A percentile compares a stretch with the other conserved stretches of the same genome.
Evolutionary conservation across 306 rosid species (phyloP).

Genomic region (Mimosa pudica): DNA sequence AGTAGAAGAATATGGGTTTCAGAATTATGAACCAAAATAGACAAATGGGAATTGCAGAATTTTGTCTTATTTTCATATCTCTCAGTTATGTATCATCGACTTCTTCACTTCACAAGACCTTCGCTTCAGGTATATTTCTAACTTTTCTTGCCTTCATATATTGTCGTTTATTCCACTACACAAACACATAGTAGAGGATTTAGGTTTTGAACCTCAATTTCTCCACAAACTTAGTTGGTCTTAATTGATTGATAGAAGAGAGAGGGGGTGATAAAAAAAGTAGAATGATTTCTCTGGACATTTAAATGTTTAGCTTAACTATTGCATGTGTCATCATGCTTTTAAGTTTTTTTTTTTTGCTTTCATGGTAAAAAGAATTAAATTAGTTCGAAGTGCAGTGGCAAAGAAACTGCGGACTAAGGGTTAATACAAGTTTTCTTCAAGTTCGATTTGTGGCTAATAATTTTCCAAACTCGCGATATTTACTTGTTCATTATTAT

Average conservation of each 20-base stretch:
- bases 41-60: conserved; percentile 33
- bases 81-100: conserved; percentile 25
- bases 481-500: neutral
- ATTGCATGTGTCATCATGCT: too few species aligned
- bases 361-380: neutral
- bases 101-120: conserved; percentile 18
- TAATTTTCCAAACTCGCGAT: neutral
- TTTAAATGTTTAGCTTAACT: neutral
- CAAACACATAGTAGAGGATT: neutral
- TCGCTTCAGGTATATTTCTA: conserved; percentile 40
- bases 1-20: neutral
- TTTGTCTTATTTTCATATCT: conserved; percentile 27
- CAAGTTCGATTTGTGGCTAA: neutral
- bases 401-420: neutral
- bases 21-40: neutral
- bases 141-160: neutral
- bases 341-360: too few species aligned
- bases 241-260: neutral
- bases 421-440: neutral
- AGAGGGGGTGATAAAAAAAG: neutral
- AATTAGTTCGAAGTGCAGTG: neutral
- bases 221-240: neutral
- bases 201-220: neutral
- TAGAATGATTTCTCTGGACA: neutral
- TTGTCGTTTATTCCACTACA: neutral